phyloP scores from a whole-genome alignment of 2,329 filamentous ascomycete species.

The Eurotiales sp. region DNA sequence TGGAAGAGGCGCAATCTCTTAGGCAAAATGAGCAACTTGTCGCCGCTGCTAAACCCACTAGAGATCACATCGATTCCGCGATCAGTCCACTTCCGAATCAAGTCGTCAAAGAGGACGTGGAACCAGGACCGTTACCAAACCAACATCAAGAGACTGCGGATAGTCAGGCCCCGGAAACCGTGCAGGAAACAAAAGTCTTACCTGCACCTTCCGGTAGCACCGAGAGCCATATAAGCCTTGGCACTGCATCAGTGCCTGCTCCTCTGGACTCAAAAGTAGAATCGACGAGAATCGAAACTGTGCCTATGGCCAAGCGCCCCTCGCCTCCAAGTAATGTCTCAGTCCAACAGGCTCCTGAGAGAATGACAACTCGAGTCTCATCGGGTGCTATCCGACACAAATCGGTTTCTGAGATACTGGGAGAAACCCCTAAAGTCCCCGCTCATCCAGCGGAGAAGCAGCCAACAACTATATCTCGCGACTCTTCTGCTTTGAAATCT shows the following conservation, averaged over 20 bases:
- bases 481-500: conserved; percentile 20
- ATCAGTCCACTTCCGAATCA: conserved; percentile 22
- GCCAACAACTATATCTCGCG: conserved; percentile 23
- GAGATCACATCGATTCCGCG: conserved; percentile 15
- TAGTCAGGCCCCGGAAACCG: conserved; percentile 13
- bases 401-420: conserved; percentile 69
- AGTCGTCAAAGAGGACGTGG: conserved; percentile 24
- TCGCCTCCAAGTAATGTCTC: conserved; percentile 18
- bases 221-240: conserved; percentile 10
- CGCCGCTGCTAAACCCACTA: conserved; percentile 20
- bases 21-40: conserved; percentile 18
- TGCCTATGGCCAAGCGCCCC: conserved; percentile 23
- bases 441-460: conserved; percentile 32
- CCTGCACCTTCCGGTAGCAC: conserved; percentile 15
- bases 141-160: conserved; percentile 21
- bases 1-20: conserved; percentile 52
- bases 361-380: conserved; percentile 66
- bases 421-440: conserved; percentile 49
- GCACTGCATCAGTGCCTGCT: neutral
- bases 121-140: conserved; percentile 6
- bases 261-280: conserved; percentile 10
- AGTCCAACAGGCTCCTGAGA: conserved; percentile 41
- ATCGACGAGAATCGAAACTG: conserved; percentile 5
- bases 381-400: conserved; percentile 69
- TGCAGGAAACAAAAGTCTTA: conserved; percentile 12